Conservation (phyloP, 2,329 filamentous ascomycete genomes). For the Polytolypa hystricis region DNA sequence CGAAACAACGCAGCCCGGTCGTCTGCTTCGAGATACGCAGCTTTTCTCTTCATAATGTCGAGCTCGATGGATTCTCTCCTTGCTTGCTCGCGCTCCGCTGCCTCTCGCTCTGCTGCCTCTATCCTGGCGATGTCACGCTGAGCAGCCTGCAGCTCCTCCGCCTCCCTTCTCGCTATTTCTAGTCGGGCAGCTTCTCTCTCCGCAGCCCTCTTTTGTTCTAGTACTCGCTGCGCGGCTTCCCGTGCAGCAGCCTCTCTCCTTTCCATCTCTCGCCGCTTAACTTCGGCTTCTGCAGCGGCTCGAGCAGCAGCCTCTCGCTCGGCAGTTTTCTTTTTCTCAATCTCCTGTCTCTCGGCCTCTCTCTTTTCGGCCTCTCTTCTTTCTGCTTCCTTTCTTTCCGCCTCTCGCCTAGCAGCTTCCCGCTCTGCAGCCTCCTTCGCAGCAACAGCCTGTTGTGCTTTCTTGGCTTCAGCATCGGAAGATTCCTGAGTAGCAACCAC, state of each 20-base stretch:
- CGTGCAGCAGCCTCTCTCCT: slow-evolving; percentile 5
- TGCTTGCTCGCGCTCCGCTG: slow-evolving; percentile 1
- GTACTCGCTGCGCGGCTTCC: slow-evolving; percentile 1
- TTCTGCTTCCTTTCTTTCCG: slow-evolving; percentile 1
- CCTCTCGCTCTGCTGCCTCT: slow-evolving; percentile 3
- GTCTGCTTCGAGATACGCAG: slow-evolving; percentile 3
- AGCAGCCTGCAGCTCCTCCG: slow-evolving; percentile 6
- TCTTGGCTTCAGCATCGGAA: no score
- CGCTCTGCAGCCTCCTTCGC: slow-evolving; percentile 1
- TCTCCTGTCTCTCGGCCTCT: slow-evolving; percentile 8
- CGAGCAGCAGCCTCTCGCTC: slow-evolving; percentile 3
- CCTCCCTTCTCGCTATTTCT: slow-evolving; percentile 11
- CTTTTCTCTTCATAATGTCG: slow-evolving; percentile 12
- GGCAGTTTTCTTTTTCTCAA: slow-evolving; percentile 3
- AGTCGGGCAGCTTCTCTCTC: slow-evolving; percentile 9
- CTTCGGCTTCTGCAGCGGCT: slow-evolving; percentile 4
- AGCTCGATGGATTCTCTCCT: slow-evolving; percentile 10
- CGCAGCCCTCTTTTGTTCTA: slow-evolving; percentile 7
- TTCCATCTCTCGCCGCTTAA: slow-evolving; percentile 7
- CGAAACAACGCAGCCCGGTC: slow-evolving; percentile 1
- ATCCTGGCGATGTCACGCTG: slow-evolving; percentile 6
- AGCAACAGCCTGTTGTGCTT: slow-evolving; percentile 5
- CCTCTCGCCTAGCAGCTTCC: slow-evolving; percentile 2
- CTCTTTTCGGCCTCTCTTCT: slow-evolving; percentile 7
- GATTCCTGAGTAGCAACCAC: no score